Conservation (phyloP, 2,329 filamentous ascomycete species). For the Exophiala xenobiotica region DNA sequence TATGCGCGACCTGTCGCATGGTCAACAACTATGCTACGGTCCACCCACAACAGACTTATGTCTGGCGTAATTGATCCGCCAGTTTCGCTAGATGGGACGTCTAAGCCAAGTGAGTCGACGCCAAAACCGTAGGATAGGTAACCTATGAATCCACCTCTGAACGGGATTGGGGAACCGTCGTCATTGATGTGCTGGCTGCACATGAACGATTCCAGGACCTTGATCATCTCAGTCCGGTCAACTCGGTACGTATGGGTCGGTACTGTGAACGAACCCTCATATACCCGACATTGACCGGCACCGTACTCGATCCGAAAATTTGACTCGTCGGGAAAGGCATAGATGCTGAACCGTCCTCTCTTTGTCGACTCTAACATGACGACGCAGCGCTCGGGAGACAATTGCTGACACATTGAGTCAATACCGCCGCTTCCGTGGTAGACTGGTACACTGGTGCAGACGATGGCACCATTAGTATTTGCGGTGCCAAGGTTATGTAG, state of each 20-base stretch:
- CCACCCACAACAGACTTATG: conserved; percentile 72
- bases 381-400: conserved; percentile 14
- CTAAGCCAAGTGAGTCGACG: conserved; percentile 45
- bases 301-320: conserved; percentile 58
- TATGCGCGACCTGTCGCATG: conserved; percentile 62
- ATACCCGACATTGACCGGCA: conserved; percentile 2
- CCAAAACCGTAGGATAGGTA: conserved; percentile 85
- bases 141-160: conserved; percentile 81
- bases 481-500: too few species aligned
- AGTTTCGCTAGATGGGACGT: conserved; percentile 50
- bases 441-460: neutral
- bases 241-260: neutral
- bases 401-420: conserved; percentile 15
- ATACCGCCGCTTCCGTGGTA: conserved; percentile 29
- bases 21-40: conserved; percentile 74
- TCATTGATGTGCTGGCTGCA: conserved; percentile 7
- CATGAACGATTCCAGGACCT: conserved; percentile 13
- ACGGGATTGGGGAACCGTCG: conserved; percentile 48
- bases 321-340: conserved; percentile 63
- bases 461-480: neutral
- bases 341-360: conserved; percentile 68
- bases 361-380: conserved; percentile 39
- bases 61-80: conserved; percentile 56
- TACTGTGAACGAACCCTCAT: neutral
- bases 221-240: conserved; percentile 6